Percentiles rank a stretch among this genome's conserved stretches.
These are phyloP conservation scores for Strigomonas oncopelti DNA, from an alignment of 208 protist genomes.

Conservation along the genomic window DNA sequence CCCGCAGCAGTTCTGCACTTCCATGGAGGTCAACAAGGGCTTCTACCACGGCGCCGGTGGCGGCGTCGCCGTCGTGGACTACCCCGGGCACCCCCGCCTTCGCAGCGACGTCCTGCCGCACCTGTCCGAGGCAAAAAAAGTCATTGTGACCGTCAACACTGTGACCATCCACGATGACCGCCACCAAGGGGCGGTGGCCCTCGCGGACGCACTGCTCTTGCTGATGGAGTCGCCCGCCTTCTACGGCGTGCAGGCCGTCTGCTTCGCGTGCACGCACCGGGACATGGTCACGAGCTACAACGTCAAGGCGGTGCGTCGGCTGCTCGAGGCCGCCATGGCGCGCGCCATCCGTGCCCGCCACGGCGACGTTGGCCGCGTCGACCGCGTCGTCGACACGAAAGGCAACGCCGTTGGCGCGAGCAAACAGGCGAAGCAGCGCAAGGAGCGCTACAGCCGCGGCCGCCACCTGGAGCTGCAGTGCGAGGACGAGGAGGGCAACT, in stretches of 20 bases:
- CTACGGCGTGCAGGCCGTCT: conserved; percentile 50
- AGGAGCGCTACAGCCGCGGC: conserved; percentile 8
- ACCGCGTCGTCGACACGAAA: conserved; percentile 54
- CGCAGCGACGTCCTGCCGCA: conserved; percentile 35
- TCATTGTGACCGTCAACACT: conserved; percentile 73
- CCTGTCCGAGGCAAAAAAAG: conserved; percentile 42
- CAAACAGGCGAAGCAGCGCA: conserved; percentile 11
- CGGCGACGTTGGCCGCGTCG: conserved; percentile 53
- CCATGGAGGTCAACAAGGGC: conserved; percentile 60
- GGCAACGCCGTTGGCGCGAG: conserved; percentile 26
- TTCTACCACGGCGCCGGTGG: conserved; percentile 3
- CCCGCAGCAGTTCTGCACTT: conserved; percentile 33
- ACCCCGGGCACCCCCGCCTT: conserved; percentile 76
- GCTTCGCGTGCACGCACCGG: conserved; percentile 79
- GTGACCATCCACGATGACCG: conserved; percentile 75
- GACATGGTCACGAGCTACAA: conserved; percentile 84
- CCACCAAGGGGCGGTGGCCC: conserved; percentile 58
- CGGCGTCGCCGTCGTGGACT: conserved; percentile 53
- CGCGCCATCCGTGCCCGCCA: conserved; percentile 6
- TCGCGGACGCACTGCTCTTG: conserved; percentile 64
- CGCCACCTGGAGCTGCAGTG: conserved; percentile 39
- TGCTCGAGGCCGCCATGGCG: conserved; percentile 28
- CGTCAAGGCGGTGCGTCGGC: conserved; percentile 58
- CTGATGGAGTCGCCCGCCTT: conserved; percentile 68
- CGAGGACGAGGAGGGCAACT: conserved; percentile 25